Conservation (phyloP, 2,329 filamentous ascomycete species). For the Aureobasidium lini region DNA sequence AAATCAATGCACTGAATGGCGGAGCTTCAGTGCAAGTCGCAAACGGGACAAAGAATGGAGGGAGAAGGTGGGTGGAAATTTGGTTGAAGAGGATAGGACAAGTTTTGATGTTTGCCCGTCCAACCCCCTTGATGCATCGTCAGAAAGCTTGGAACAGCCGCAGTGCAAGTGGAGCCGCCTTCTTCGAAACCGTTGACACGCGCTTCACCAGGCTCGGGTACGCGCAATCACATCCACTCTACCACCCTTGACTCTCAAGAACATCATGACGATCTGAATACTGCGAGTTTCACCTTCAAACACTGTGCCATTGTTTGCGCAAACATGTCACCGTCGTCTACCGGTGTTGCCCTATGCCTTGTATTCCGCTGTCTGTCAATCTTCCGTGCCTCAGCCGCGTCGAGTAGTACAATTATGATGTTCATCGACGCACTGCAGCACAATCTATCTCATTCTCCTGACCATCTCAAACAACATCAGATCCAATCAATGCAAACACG, state of each 20-base stretch:
- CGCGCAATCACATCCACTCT: slow-evolving; percentile 13
- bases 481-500: slow-evolving; percentile 1
- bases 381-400: background rate
- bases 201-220: background rate
- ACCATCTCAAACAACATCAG: background rate
- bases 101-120: slow-evolving; percentile 4
- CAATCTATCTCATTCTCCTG: slow-evolving; percentile 7
- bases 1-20: background rate
- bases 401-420: background rate
- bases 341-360: background rate
- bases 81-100: background rate
- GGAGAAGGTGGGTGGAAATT: background rate
- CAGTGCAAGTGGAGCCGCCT: slow-evolving; percentile 7
- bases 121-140: slow-evolving; percentile 9
- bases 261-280: slow-evolving; percentile 12
- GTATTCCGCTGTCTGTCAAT: background rate
- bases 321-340: background rate
- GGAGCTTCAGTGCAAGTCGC: background rate
- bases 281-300: background rate
- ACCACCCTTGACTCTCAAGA: background rate
- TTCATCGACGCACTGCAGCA: background rate
- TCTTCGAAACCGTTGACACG: slow-evolving; percentile 9
- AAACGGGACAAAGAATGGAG: background rate
- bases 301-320: slow-evolving; percentile 2
- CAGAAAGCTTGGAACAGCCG: slow-evolving; percentile 3